Evolutionary conservation across 2,329 filamentous ascomycete genomes (phyloP).

Genomic region (Sarocladiaceae sp.): DNA sequence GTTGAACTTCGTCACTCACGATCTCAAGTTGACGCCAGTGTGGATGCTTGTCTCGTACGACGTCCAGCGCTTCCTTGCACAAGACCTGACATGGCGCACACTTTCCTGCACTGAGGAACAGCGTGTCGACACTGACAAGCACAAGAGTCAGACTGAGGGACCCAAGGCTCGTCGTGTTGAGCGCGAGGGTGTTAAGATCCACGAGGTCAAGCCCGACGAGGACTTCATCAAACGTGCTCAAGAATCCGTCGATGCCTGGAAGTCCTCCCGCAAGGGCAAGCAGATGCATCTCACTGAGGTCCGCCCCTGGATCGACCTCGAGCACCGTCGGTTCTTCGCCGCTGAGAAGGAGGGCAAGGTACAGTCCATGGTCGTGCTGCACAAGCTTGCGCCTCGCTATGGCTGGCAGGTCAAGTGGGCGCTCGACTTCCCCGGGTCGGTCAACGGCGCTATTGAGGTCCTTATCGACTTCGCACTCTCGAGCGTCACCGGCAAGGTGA

Average conservation of each 20-base stretch:
- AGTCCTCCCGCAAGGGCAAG: slow-evolving; percentile 70
- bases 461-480: slow-evolving; percentile 68
- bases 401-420: slow-evolving; percentile 96
- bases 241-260: slow-evolving; percentile 73
- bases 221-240: slow-evolving; percentile 69
- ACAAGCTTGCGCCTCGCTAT: slow-evolving; percentile 72
- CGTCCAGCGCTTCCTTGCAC: slow-evolving; percentile 74
- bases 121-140: slow-evolving; percentile 73
- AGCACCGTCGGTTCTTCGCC: slow-evolving; percentile 82
- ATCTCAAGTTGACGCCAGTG: slow-evolving; percentile 68
- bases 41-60: slow-evolving; percentile 85
- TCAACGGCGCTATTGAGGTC: slow-evolving; percentile 83
- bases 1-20: slow-evolving; percentile 69
- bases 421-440: slow-evolving; percentile 84
- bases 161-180: slow-evolving; percentile 79
- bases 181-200: slow-evolving; percentile 77
- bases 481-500: slow-evolving; percentile 55
- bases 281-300: slow-evolving; percentile 92
- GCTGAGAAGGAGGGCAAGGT: slow-evolving; percentile 72
- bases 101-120: slow-evolving; percentile 87
- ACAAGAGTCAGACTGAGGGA: slow-evolving; percentile 54
- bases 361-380: slow-evolving; percentile 74
- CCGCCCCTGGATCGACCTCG: slow-evolving; percentile 78
- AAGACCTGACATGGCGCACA: slow-evolving; percentile 80
- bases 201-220: slow-evolving; percentile 65